Evolutionary conservation across 2,329 filamentous ascomycete species (phyloP).

Genomic region (Talaromyces amestolkiae): DNA sequence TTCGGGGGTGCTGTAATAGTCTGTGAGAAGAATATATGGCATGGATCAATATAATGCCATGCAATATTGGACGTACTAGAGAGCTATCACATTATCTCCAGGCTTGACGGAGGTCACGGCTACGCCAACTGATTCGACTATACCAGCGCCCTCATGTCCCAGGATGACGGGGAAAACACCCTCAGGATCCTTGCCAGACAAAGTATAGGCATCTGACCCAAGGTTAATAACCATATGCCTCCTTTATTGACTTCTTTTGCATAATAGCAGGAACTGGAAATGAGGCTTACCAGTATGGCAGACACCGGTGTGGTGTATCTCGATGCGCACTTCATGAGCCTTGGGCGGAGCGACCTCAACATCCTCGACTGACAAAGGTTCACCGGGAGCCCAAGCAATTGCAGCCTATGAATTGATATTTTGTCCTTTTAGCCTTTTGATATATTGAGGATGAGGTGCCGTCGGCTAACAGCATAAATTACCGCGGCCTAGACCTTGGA

Average conservation of each 20-base stretch:
- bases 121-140: conserved; percentile 91
- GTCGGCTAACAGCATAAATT: too few relatives aligned
- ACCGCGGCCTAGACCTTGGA: too few relatives aligned
- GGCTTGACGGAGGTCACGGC: conserved; percentile 92
- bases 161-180: conserved; percentile 87
- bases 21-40: too few relatives aligned
- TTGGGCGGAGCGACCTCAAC: conserved; percentile 85
- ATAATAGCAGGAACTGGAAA: too few relatives aligned
- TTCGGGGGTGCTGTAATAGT: conserved; percentile 79
- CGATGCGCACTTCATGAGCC: conserved; percentile 92
- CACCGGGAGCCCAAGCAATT: conserved; percentile 93
- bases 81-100: conserved; percentile 85
- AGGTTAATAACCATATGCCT: too few relatives aligned
- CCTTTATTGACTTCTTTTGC: too few relatives aligned
- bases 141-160: conserved; percentile 86
- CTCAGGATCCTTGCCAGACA: conserved; percentile 95
- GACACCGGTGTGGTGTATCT: conserved; percentile 97
- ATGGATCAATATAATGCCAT: neutral
- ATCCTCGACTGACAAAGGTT: conserved; percentile 84
- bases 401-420: conserved; percentile 65
- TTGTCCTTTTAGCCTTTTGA: neutral
- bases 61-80: conserved; percentile 65
- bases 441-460: too few relatives aligned
- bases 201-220: conserved; percentile 87
- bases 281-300: conserved; percentile 63